These are phyloP conservation scores for Diversispora epigaea DNA, from an alignment of 192 early-diverging fungal species.

Conservation along the genomic window DNA sequence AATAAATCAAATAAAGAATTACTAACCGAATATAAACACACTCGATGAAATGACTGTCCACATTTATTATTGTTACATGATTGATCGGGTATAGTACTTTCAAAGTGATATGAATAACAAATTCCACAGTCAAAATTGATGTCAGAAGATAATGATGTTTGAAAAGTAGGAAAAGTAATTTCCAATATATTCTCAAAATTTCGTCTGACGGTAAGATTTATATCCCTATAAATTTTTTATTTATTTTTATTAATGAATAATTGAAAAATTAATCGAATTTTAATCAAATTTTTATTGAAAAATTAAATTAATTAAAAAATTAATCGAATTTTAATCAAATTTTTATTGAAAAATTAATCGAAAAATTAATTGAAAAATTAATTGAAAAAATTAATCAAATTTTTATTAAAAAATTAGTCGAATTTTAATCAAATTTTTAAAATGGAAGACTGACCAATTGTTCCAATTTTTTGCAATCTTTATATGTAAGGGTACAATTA, in stretches of 20 bases:
- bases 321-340: no score
- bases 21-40: constrained; percentile 24
- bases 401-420: no score
- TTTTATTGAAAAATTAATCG: no score
- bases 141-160: constrained; percentile 12
- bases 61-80: constrained; percentile 30
- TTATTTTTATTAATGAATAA: background rate
- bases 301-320: no score
- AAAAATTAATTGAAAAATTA: no score
- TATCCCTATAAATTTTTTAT: background rate
- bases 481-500: background rate
- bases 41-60: constrained; percentile 24
- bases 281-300: no score
- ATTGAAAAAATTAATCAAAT: no score
- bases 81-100: constrained; percentile 19
- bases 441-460: constrained; percentile 2
- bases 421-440: no score
- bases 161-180: constrained; percentile 23
- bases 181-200: constrained; percentile 28
- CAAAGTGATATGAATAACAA: constrained; percentile 27
- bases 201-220: constrained; percentile 1
- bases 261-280: background rate
- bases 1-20: background rate
- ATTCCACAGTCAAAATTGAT: constrained; percentile 28
- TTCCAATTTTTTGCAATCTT: constrained; percentile 16